Base-by-base conservation (phyloP, 106 monocot species). In the Alisma plantagoaquatica region DNA sequence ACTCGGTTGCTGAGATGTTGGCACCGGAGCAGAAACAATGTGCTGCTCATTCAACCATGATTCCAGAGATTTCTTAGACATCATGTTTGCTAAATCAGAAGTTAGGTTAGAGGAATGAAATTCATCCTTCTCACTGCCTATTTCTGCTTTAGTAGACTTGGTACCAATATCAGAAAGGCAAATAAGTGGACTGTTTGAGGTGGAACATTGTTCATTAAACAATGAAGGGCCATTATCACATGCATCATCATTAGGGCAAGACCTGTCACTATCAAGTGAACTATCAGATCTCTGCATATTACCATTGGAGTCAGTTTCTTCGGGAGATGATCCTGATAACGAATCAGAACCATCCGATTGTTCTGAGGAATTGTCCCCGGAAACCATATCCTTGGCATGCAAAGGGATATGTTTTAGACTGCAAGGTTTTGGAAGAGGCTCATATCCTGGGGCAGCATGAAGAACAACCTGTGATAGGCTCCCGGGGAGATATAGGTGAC, bases 391-490 rank as follows among this genome's bases (percentile, higher is more conserved):
- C 48, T 73, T 53, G 46, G 38, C n/a, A 48, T 56, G 27, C 6
- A 57, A 43, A 25, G 58, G 32, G 46, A 21, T 63, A 23, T 49
- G 72, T 65, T 22, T 31, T 29, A 84, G 41, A 73, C 79, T 89
- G 53, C 78, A 71, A 56, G 89, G 96, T 56, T 67, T 78, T 30
- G 96, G 96, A 71, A 98, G 89, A 58, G 81, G 71, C 21, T 57
- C 63, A 67, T 98, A 98, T 3, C 90, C 96, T 27, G 89, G 85
- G 45, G 96, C 89, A 49, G 96, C 78, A 82, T 98, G 96, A 44
- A 85, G 81, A 66, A 90, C 89, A 31, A 90, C 61, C 18, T 90
- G 89, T 11, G 96, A 98, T 52, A 98, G 81, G 17, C 78, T 80
- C 47, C 96, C 96, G 63, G 96, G 96, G 47, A 98, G 96, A 74